These are phyloP conservation scores for Phytopythium aichiense DNA, from an alignment of 352 stramenopile genomes.

Conservation along the genomic window DNA sequence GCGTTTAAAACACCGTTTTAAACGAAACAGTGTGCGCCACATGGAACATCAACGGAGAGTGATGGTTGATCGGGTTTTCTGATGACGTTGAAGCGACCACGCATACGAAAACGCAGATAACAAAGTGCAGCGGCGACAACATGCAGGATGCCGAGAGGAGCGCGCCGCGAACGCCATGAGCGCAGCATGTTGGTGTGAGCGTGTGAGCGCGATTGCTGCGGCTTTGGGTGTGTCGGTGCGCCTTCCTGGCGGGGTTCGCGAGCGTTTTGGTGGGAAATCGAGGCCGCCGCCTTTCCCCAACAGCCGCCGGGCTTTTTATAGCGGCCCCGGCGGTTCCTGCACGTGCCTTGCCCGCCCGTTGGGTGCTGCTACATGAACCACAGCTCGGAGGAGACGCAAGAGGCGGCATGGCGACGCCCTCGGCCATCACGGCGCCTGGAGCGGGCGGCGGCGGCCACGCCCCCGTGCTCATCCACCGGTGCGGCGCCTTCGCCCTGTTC, in stretches of 20 bases:
- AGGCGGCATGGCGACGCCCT: slow-evolving; percentile 1
- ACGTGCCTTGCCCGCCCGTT: background rate
- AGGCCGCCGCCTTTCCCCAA: background rate
- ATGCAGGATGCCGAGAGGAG: background rate
- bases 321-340: background rate
- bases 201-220: no score
- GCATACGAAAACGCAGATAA: no score
- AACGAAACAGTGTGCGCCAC: background rate
- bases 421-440: slow-evolving; percentile 4
- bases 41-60: background rate
- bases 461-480: slow-evolving; percentile 47
- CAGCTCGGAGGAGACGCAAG: background rate
- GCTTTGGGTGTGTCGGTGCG: background rate
- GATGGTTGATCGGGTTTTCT: background rate
- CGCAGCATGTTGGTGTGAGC: background rate
- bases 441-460: slow-evolving; percentile 16
- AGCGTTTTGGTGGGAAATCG: background rate
- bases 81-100: background rate
- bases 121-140: no score
- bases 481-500: background rate
- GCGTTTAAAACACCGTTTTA: background rate
- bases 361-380: background rate
- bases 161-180: background rate
- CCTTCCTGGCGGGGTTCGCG: background rate
- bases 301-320: background rate